Evolutionary conservation across 2,329 filamentous ascomycete species (phyloP).

Genomic region (Ceratocystis variospora): DNA sequence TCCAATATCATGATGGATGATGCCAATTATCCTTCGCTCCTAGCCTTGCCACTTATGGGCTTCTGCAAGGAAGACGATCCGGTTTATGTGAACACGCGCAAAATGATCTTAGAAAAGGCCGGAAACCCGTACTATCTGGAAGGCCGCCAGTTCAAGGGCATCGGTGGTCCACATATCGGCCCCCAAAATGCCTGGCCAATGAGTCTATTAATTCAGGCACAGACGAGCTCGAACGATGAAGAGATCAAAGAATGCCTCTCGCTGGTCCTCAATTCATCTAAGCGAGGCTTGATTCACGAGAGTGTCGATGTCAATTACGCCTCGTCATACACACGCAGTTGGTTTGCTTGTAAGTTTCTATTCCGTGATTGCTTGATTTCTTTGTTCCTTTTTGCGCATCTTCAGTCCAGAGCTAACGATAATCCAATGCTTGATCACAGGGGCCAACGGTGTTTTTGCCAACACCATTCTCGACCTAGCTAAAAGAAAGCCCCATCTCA

Average conservation of each 20-base stretch:
- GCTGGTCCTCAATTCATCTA: slow-evolving; percentile 60
- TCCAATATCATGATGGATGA: slow-evolving; percentile 78
- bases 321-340: slow-evolving; percentile 67
- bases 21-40: slow-evolving; percentile 69
- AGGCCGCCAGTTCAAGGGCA: slow-evolving; percentile 66
- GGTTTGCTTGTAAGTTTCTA: slow-evolving; percentile 63
- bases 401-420: neutral
- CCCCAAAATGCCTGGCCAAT: slow-evolving; percentile 93
- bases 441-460: slow-evolving; percentile 94
- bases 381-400: neutral
- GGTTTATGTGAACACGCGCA: slow-evolving; percentile 78
- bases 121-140: slow-evolving; percentile 83
- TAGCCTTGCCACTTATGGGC: slow-evolving; percentile 65
- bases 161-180: slow-evolving; percentile 71
- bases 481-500: slow-evolving; percentile 70
- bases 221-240: slow-evolving; percentile 68
- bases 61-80: slow-evolving; percentile 52
- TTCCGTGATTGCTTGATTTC: neutral
- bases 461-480: slow-evolving; percentile 83
- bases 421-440: slow-evolving; percentile 21
- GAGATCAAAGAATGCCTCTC: slow-evolving; percentile 66
- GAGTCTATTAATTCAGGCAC: slow-evolving; percentile 80
- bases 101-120: slow-evolving; percentile 53
- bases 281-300: slow-evolving; percentile 76
- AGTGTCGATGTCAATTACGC: slow-evolving; percentile 66